These are phyloP conservation scores for Colletotrichum limetticola DNA, from an alignment of 2,329 filamentous ascomycete genomes.

Conservation along the genomic window DNA sequence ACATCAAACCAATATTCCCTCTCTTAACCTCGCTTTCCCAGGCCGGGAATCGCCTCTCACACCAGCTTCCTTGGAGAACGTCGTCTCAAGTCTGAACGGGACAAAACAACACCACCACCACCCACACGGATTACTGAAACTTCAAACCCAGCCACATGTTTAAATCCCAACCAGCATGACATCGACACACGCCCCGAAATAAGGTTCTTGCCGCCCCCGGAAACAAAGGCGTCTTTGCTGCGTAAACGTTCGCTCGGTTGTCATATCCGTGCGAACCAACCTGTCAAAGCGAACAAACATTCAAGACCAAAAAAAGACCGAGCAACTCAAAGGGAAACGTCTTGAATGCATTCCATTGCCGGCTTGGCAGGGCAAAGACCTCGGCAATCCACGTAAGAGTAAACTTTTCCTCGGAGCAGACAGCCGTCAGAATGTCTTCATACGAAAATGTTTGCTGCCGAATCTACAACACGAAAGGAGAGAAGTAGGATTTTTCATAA, in stretches of 20 bases:
- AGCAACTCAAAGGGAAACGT: background rate
- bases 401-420: no score
- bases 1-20: background rate
- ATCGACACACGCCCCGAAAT: background rate
- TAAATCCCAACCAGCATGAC: background rate
- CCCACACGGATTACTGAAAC: background rate
- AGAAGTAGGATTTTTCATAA: no score
- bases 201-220: background rate
- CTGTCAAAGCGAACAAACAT: background rate
- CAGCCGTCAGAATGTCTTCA: background rate
- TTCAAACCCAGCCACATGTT: background rate
- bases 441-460: no score
- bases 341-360: no score
- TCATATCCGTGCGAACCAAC: background rate
- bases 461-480: no score
- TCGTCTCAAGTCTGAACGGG: background rate
- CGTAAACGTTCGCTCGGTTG: background rate
- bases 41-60: background rate
- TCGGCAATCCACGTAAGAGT: no score
- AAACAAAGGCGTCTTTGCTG: background rate
- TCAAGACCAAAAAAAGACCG: background rate
- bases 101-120: background rate
- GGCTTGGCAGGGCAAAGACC: no score
- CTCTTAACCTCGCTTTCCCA: background rate
- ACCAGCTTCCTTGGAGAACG: background rate